Base-by-base conservation (phyloP, 345 rosid genomes). In the Pistacia atlantica region DNA sequence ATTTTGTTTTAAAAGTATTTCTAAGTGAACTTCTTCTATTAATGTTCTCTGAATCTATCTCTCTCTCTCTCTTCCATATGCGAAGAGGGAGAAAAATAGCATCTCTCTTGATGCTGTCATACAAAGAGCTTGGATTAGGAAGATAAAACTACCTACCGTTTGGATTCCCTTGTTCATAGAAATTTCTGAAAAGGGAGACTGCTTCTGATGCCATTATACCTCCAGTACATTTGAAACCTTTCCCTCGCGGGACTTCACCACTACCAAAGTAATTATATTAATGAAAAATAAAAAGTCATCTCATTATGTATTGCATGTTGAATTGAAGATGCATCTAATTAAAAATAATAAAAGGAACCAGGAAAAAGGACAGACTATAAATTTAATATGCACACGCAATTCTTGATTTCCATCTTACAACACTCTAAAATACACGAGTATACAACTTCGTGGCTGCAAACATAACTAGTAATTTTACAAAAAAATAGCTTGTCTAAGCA, bases 131-230 rank as follows among this genome's bases (percentile, higher is more conserved):
- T 62, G 51, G 22, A 51, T 59, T 46, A 2, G 17, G 58, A 49
- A 1, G 22, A 48, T 20, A 71, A 75, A 68, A 73, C 70, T 51
- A 48, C 84, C 69, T 84, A 94, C 97, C 97, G 68, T 92, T 92
- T 38, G 97, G 97, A 80, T 91, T 94, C 75, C 97, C 97, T 78
- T 90, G 94, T 78, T 94, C 97, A 74, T 94, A 92, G 82, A 92
- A 94, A 80, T 80, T 82, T 78, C 87, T 84, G 60, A 92, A 81
- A 48, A 92, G 92, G 76, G 91, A 85, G 35, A 91, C 82, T 11
- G 94, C 91, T 86, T 92, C 91, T 0, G 87, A 84, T 80, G 97
- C 93, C 92, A 87, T 87, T 76, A 95, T 79, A 78, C 98, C 92
- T 76, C 92, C 92, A 22, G 12, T 83, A 75, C 90, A 83, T 72